These are phyloP conservation scores for Beauveria australis DNA, from an alignment of 2,329 filamentous ascomycete species.

Conservation along the genomic window DNA sequence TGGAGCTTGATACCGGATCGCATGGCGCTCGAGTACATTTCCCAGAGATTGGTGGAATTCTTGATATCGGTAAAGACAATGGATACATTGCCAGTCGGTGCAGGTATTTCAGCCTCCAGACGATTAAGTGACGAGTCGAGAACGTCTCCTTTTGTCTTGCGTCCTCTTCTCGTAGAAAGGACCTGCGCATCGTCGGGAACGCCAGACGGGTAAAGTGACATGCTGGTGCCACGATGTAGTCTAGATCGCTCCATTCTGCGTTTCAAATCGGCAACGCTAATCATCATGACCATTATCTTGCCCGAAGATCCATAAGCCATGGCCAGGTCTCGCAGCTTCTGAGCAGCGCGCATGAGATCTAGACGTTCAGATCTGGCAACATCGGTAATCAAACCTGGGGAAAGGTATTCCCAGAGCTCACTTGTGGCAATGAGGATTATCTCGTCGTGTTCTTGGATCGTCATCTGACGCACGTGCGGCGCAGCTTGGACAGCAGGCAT, in stretches of 20 bases:
- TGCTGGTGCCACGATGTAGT: slow-evolving; percentile 68
- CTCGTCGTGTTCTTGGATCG: slow-evolving; percentile 80
- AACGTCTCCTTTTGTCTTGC: slow-evolving; percentile 54
- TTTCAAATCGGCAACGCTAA: slow-evolving; percentile 85
- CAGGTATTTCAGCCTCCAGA: slow-evolving; percentile 82
- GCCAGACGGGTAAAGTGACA: slow-evolving; percentile 73
- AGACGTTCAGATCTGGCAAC: slow-evolving; percentile 77
- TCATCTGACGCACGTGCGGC: slow-evolving; percentile 71
- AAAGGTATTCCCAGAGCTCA: slow-evolving; percentile 92
- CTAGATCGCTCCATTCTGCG: slow-evolving; percentile 68
- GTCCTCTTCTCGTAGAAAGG: slow-evolving; percentile 54
- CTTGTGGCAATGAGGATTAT: slow-evolving; percentile 85
- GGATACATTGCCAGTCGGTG: slow-evolving; percentile 81
- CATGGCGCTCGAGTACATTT: slow-evolving; percentile 92
- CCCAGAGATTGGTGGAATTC: slow-evolving; percentile 93
- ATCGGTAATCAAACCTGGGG: slow-evolving; percentile 84
- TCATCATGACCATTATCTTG: slow-evolving; percentile 99
- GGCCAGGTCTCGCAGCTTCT: slow-evolving; percentile 88
- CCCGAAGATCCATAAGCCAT: slow-evolving; percentile 90
- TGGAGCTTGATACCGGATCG: slow-evolving; percentile 93
- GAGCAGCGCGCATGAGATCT: slow-evolving; percentile 89
- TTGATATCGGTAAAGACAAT: slow-evolving; percentile 99
- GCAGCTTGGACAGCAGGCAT: slow-evolving; percentile 91
- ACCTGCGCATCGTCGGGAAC: slow-evolving; percentile 63
- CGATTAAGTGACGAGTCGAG: slow-evolving; percentile 81